Base-by-base conservation (phyloP, 306 rosid species). In the Medicago arabica region DNA sequence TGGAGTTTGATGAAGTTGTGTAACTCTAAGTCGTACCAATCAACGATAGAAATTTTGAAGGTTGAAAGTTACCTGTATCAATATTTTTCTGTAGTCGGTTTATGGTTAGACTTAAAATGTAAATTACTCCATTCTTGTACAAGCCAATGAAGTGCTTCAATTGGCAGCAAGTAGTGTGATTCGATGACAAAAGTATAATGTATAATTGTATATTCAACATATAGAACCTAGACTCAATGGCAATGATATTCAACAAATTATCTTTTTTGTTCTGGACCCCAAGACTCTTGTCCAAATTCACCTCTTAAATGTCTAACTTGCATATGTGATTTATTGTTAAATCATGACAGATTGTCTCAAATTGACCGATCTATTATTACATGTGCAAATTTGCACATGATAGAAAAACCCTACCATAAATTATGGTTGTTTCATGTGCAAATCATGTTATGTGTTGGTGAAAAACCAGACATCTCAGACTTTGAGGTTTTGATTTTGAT, bases 401-500 rank as follows among this genome's bases (percentile, higher is more conserved):
- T n/a, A n/a, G n/a, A n/a, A n/a, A n/a, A n/a, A n/a, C n/a, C n/a
- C n/a, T n/a, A 1, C 41, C 14, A 14, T 15, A 31, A 31, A 34
- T 7, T 31, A 11, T 31, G 19, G 67, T 9, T 16, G 49, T 64
- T 64, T 64, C 50, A 64, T 17, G 28, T 15, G 46, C 0, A 16
- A 16, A 11, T 12, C 17, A 60, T 28, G 10, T 10, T 93, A 87
- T 73, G 91, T 92, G 57, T 84, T 83, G 69, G 94, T 94, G 79
- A 89, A 89, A 63, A 94, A 92, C 84, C 96, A 87, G 78, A 75
- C 81, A 2, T 91, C 83, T 9, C 93, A 94, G 84, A 94, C 88
- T 83, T 86, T 94, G 74, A 87, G 0, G 96, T 83, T 91, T 94
- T 60, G 94, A 89, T 86, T 94, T 93, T n/a, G 85, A 93, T 81